phyloP scores from a whole-genome alignment of 768 basidiomycete genomes.

The Tulasnella sp. region DNA sequence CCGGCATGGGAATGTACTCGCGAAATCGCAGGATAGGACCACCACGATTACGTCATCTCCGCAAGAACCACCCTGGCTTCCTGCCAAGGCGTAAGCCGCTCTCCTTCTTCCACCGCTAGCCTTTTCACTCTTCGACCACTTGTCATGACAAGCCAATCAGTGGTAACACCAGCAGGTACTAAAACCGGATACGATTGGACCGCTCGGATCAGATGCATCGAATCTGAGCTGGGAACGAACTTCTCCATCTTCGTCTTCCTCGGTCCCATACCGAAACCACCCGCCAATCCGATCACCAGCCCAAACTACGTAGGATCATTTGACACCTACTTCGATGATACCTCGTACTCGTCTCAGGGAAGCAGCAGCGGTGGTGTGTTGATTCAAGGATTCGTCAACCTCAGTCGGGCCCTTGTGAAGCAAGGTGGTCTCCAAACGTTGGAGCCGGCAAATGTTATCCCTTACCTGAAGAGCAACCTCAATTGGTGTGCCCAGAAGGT shows the following conservation, averaged over 20 bases:
- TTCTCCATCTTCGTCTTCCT: slow-evolving; percentile 9
- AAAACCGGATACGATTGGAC: slow-evolving; percentile 8
- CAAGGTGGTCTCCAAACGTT: neutral
- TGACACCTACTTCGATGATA: neutral
- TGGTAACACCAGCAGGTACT: neutral
- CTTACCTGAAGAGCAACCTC: neutral
- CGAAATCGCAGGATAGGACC: too few relatives aligned
- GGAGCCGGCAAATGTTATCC: neutral
- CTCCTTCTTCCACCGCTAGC: neutral
- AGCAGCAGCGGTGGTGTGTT: neutral
- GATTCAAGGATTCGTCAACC: slow-evolving; percentile 1
- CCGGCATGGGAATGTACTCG: too few relatives aligned
- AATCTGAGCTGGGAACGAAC: neutral
- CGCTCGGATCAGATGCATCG: slow-evolving; percentile 8
- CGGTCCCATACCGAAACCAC: neutral
- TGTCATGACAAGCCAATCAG: neutral
- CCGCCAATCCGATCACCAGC: neutral
- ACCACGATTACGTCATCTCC: neutral
- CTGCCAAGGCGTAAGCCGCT: neutral
- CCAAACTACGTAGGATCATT: slow-evolving; percentile 3
- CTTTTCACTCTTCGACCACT: neutral
- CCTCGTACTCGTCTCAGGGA: neutral
- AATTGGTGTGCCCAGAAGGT: slow-evolving; percentile 4
- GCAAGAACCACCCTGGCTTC: neutral
- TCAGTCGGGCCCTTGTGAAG: neutral